A percentile compares a stretch with the other conserved stretches of the same genome.
Conservation (phyloP, 345 rosid genomes). For the Arabidopsis thaliana region TAIR10.1 NC_003074.8:3842501-3843000, state of each 20-base stretch:
- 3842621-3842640: no score
- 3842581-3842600: no score
- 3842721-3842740: neutral
- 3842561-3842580: no score
- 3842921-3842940: slow-evolving; percentile 38
- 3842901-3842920: neutral
- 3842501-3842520: no score
- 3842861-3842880: slow-evolving; percentile 1
- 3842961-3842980: slow-evolving; percentile 23
- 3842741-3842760: neutral
- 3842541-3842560: no score
- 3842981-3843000: slow-evolving; percentile 1
- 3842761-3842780: neutral
- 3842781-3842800: slow-evolving; percentile 13
- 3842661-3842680: neutral
- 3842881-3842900: neutral
- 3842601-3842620: no score
- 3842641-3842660: no score
- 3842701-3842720: no score
- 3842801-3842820: neutral
- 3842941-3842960: slow-evolving; percentile 37
- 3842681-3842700: slow-evolving; percentile 1
- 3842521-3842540: no score
- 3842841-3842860: slow-evolving; percentile 18
- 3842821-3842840: slow-evolving; percentile 21